phyloP scores from a whole-genome alignment of 176 grass and related monocot species.

The Eragrostis curvula region DNA sequence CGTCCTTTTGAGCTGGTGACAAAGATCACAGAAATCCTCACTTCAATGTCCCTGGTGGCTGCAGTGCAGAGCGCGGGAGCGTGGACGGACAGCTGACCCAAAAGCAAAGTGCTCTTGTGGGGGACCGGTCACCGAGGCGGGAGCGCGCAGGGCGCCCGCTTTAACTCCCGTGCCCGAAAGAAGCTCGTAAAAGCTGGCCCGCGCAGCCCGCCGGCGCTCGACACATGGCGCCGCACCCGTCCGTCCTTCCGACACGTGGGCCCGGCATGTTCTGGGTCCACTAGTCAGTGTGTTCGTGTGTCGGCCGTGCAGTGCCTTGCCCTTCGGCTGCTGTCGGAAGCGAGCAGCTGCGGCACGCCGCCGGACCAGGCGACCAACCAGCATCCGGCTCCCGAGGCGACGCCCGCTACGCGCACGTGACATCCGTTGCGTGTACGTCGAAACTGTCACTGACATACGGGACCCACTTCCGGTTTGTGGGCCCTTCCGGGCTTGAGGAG shows the following conservation, averaged over 20 bases:
- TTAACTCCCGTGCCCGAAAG: slow-evolving; percentile 10
- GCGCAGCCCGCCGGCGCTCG: too few species aligned
- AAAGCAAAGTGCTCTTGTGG: background rate
- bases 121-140: slow-evolving; percentile 7
- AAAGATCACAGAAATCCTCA: background rate
- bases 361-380: background rate
- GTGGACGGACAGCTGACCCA: background rate
- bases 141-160: background rate
- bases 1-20: too few species aligned
- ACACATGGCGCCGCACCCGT: background rate
- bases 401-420: background rate
- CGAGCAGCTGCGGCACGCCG: too few species aligned
- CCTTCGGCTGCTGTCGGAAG: background rate
- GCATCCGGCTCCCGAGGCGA: background rate
- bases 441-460: fast-evolving
- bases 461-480: background rate
- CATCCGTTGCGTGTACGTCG: background rate
- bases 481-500: too few species aligned
- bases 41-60: background rate
- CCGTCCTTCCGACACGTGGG: background rate
- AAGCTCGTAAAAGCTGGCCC: background rate
- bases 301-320: too few species aligned
- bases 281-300: background rate
- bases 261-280: fast-evolving
- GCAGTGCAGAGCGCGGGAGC: background rate